Base-by-base conservation (phyloP, 805 yeast genomes). In the Barnettozyma sucrosica region DNA sequence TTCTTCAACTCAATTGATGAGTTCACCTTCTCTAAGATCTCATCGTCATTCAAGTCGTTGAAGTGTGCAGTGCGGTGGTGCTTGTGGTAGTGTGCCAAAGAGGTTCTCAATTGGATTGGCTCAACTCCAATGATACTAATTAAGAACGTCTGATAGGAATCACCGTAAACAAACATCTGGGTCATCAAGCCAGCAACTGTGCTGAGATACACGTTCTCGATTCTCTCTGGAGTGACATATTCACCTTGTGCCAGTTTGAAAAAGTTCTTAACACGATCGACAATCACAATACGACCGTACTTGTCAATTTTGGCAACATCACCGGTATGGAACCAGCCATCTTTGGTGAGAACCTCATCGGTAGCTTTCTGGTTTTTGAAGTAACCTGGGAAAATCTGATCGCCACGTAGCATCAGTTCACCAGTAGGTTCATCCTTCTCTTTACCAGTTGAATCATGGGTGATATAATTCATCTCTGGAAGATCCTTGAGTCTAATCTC, bases 141-240 rank as follows among this genome's bases (percentile, higher is more conserved):
- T 54, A 81, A 62, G 54, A 52, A 77, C 11, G 71, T 68, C 54
- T 75, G 64, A 14, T 69, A 55, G 2, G 83, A 74, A 55, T 79
- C 79, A 19, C 87, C 87, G 56, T 79, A 77, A 9, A 74, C 75
- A 51, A 68, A 79, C 26, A 75, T 56, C 61, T 80, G 85, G 7
- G 71, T 55, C 24, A 74, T 52, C 36, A 65, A 51, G 4, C 77
- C 67, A 52, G 69, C 66, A 11, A 62, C 60, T 10, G 63, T 57
- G 2, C 79, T 64, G 34, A 77, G 62, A 58, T 81, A 80, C 18
- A 65, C 65, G 57, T 77, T 79, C 56, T 81, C 87, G 52, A 81
- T 75, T 61, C 72, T 76, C 58, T 81, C 87, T n/a, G 86, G 86
- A 4, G 84, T 76, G 37, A 81, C 74, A 59, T 80, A 81, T 64